These are phyloP conservation scores for Chrysopogon serrulatus DNA, from an alignment of 176 grass and related monocot genomes.

Conservation along the genomic window DNA sequence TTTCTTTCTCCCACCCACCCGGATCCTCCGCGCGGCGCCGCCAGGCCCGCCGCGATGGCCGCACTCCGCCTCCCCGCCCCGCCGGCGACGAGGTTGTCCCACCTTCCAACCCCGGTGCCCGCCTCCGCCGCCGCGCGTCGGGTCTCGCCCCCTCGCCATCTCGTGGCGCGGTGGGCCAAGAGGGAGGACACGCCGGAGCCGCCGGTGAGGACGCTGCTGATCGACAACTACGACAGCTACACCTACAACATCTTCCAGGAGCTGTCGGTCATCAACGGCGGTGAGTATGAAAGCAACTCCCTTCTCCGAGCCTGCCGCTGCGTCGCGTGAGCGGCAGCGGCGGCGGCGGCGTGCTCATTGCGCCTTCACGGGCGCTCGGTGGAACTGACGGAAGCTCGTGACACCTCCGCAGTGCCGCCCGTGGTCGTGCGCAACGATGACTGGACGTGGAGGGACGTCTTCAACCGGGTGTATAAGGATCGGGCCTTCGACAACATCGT, in stretches of 20 bases:
- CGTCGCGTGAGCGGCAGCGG: not conserved
- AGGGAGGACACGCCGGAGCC: not conserved
- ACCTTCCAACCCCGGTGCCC: not conserved
- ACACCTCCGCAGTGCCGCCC: slow-evolving; percentile 36
- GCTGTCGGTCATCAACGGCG: slow-evolving; percentile 83
- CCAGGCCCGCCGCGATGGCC: slow-evolving; percentile 25
- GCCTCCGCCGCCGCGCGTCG: not conserved
- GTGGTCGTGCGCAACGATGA: slow-evolving; percentile 92
- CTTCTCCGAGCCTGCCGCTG: not conserved
- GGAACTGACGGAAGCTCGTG: not conserved
- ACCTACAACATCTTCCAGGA: slow-evolving; percentile 98
- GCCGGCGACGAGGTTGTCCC: slow-evolving; percentile 17
- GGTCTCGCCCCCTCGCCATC: not conserved
- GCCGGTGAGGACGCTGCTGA: slow-evolving; percentile 76
- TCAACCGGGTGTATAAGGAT: slow-evolving; percentile 67
- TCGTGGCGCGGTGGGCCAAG: not conserved
- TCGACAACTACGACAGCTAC: slow-evolving; percentile 98
- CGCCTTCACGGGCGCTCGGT: not conserved
- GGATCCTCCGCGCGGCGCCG: not conserved
- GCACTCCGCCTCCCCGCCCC: slow-evolving; percentile 33
- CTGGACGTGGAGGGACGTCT: slow-evolving; percentile 80
- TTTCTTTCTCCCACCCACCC: not conserved
- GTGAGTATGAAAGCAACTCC: slow-evolving; percentile 18
- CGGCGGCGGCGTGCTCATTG: not conserved
- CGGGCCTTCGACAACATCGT: slow-evolving; percentile 85